Evolutionary conservation across 2,329 filamentous ascomycete species (phyloP).

Genomic region (Cladophialophora immunda): DNA sequence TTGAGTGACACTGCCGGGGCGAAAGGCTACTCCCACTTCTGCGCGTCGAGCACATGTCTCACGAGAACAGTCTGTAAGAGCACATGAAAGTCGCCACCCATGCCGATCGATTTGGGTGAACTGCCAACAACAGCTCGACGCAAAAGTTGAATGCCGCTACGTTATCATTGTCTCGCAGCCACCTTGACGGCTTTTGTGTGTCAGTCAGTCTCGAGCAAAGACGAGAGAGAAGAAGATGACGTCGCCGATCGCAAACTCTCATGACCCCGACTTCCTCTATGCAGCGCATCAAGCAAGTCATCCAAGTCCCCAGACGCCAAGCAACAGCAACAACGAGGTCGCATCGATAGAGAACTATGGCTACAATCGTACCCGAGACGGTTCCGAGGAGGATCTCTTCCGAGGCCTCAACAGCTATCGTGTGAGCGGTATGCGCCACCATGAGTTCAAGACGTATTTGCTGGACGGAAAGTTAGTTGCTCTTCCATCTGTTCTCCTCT

Average conservation of each 20-base stretch:
- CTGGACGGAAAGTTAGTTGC: conserved; percentile 35
- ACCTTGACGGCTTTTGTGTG: conserved; percentile 29
- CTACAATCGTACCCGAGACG: conserved; percentile 30
- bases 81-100: conserved; percentile 28
- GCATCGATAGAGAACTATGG: conserved; percentile 34
- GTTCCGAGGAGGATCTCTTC: conserved; percentile 32
- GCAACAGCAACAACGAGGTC: conserved; percentile 32
- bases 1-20: conserved; percentile 12
- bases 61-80: conserved; percentile 28
- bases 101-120: conserved; percentile 33
- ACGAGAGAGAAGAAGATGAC: conserved; percentile 27
- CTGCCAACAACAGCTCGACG: conserved; percentile 29
- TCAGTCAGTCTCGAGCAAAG: conserved; percentile 30
- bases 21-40: conserved; percentile 16
- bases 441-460: conserved; percentile 34
- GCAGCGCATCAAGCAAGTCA: conserved; percentile 29
- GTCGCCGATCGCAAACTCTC: conserved; percentile 30
- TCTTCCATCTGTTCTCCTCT: conserved; percentile 27
- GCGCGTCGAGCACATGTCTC: conserved; percentile 19
- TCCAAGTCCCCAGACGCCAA: conserved; percentile 27
- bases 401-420: conserved; percentile 32
- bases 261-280: conserved; percentile 29
- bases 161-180: conserved; percentile 33
- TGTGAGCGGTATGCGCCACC: conserved; percentile 31
- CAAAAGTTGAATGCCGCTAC: conserved; percentile 34